phyloP scores from a whole-genome alignment of 2,329 filamentous ascomycete genomes.

The Fusarium oligoseptatum region DNA sequence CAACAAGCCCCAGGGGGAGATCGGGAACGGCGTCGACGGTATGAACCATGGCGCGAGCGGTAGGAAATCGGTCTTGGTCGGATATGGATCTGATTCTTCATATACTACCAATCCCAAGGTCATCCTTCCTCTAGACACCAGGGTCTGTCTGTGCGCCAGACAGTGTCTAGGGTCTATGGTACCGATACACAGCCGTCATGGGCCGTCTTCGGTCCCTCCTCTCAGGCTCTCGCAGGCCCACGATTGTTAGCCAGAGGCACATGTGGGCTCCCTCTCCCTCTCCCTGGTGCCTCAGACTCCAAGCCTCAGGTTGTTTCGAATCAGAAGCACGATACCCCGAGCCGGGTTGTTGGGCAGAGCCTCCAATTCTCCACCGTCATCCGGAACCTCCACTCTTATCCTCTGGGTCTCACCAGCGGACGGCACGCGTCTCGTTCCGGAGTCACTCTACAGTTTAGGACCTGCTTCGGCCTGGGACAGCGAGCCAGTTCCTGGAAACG shows the following conservation, averaged over 20 bases:
- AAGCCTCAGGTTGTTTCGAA: background rate
- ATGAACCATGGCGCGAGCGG: background rate
- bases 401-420: slow-evolving; percentile 8
- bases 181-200: slow-evolving; percentile 18
- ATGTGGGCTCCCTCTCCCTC: background rate
- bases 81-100: background rate
- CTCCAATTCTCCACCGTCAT: slow-evolving; percentile 3
- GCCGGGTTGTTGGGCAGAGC: background rate
- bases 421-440: slow-evolving; percentile 7
- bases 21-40: background rate
- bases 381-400: slow-evolving; percentile 2
- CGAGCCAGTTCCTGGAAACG: slow-evolving; percentile 60
- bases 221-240: background rate
- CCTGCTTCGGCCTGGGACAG: slow-evolving; percentile 48
- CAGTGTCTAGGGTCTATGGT: slow-evolving; percentile 27
- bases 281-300: background rate
- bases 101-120: background rate
- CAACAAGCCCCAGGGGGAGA: background rate
- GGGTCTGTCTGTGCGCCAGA: slow-evolving; percentile 29
- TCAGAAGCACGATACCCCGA: slow-evolving; percentile 7
- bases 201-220: slow-evolving; percentile 10
- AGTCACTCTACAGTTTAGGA: slow-evolving; percentile 49
- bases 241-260: background rate
- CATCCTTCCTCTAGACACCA: background rate
- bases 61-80: background rate